Evolutionary conservation across 306 rosid species (phyloP).

Genomic region (Malus domestica): DNA sequence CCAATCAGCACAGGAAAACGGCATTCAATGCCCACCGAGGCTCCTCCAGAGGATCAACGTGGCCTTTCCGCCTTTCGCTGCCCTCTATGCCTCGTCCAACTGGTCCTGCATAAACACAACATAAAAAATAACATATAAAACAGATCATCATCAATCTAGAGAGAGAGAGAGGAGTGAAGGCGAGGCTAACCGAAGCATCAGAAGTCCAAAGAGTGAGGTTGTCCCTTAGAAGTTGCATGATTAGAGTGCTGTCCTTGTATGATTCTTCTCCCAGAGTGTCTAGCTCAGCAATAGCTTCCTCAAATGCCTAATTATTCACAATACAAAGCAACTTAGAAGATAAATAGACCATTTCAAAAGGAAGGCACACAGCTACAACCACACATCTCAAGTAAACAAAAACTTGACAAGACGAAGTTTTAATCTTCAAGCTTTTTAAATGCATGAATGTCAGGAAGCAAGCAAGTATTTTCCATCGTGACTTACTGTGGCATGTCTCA

Average conservation of each 20-base stretch:
- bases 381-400: neutral
- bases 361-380: neutral
- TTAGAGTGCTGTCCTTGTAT: conserved; percentile 85
- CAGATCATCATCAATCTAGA: conserved; percentile 10
- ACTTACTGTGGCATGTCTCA: neutral
- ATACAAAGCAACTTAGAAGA: neutral
- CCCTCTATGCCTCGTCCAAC: conserved; percentile 73
- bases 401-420: neutral
- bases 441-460: neutral
- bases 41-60: conserved; percentile 39
- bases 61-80: conserved; percentile 20
- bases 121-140: neutral
- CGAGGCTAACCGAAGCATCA: conserved; percentile 48
- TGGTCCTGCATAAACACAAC: conserved; percentile 58
- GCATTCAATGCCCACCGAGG: conserved; percentile 56
- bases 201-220: conserved; percentile 86
- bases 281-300: conserved; percentile 83
- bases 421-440: neutral
- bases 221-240: conserved; percentile 79
- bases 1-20: conserved; percentile 34
- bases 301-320: conserved; percentile 45
- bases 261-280: conserved; percentile 85
- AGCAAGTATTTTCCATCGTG: neutral
- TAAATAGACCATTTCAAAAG: neutral
- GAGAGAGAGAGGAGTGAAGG: neutral